Evolutionary conservation across 1,139 yeast genomes (phyloP), one percentile per base, ranked within the genome.

Genomic region (Nakaseomyces glabratus): DNA sequence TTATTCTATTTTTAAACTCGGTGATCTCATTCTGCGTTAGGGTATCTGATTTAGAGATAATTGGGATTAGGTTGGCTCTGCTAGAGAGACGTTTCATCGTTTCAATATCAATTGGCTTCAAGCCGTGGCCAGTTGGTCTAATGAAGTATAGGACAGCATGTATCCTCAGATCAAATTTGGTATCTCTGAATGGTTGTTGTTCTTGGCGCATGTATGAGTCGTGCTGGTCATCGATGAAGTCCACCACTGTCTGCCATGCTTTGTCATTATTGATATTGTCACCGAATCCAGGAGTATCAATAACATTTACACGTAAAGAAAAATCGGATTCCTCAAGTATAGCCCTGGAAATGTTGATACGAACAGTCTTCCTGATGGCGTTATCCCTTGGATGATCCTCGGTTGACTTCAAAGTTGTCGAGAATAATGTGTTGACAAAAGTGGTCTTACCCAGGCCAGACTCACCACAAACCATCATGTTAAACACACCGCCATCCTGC

Each of bases 221-320:
- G 58, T 90, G 96, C 66, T 90, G 98, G 61, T 90, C 98, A 61
- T 90, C 98, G 44, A 90, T 73, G 54, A 88, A 90, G 58, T 88
- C 96, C 40, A 86, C 72, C 49, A 93, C 78, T 26, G 96, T 90
- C 48, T 81, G 82, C 96, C 96, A 93, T 36, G 95, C 75, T 55
- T 84, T 90, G 51, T 72, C 75, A 63, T 90, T 90, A 67, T 90
- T 82, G 51, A 90, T 93, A 58, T 86, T 86, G 63, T 88, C 95
- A 44, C 98, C 99, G 57, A 90, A 86, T 2, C 99, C 98, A 11
- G 98, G 98, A 7, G 98, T 90, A 61, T 90, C 99, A 49, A 93
- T 77, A 41, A 90, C 71, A 52, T 90, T 90, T 46, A 93, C 73
- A 43, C 93, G 75, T 49, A 90, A 71, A 51, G 72, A 74, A 65